Evolutionary conservation across 2,329 filamentous ascomycete genomes (phyloP), one percentile per base, ranked within the genome.

Genomic region (Stemphylium vesicarium): DNA sequence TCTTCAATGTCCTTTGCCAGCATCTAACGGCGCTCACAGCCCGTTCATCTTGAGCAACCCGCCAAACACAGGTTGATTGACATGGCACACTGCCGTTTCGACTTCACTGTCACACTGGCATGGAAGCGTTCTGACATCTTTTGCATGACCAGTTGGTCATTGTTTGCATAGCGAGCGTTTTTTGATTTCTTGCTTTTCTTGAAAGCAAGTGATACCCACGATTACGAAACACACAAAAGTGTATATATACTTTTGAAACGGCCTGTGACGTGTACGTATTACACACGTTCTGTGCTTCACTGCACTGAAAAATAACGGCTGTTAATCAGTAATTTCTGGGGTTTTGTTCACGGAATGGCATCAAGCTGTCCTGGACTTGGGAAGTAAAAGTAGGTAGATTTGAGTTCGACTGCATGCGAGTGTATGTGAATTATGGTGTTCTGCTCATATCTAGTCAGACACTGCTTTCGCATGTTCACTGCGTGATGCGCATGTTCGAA

Each of bases 1-100:
- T 64, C 68, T 18, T 58, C 65, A 32, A 64, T 68, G 57, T 68
- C 66, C 13, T 35, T 69, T 46, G 66, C 66, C 61, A 59, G 48
- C 50, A 51, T 69, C 66, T 71, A 63, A 72, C 51, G 46, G 50
- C 43, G 57, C 54, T 15, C 43, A 16, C 37, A 64, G 62, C 59
- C 49, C 63, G 60, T 60, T 54, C 54, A 50, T 65, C 53, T 52
- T 58, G 36, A 50, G 31, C 26, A 24, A 29, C 20, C 15, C 38
- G 46, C n/a, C n/a, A 10, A 13, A 10, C n/a, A 40, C 13, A 11
- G 26, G 33, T 16, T 1, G 20, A 16, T 26, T 24, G n/a, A 24
- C 13, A 38, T 35, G 26, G 9, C 26, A 29, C 2, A 10, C 26
- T 29, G 26, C 26, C 7, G 10, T 13, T 20, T 15, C 11, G 15